These are phyloP conservation scores for Penicillium coffeae DNA, from an alignment of 495 filamentous ascomycete species.

Conservation along the genomic window DNA sequence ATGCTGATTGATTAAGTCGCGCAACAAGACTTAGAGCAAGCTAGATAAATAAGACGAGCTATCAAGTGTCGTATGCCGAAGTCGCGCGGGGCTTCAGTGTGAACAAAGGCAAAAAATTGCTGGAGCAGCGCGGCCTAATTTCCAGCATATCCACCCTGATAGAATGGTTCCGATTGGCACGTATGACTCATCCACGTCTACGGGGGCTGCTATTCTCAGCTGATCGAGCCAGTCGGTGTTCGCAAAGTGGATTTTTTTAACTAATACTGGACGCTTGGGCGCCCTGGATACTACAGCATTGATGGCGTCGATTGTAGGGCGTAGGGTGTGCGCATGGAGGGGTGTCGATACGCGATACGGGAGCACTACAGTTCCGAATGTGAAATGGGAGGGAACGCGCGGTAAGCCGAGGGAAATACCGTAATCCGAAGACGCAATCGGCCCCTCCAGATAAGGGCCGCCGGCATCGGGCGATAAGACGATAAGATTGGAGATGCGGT, in stretches of 20 bases:
- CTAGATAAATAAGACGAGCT: not conserved
- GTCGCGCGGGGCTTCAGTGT: not conserved
- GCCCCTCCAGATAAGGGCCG: constrained; percentile 41
- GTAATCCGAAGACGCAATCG: constrained; percentile 1
- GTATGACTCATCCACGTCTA: constrained; percentile 26
- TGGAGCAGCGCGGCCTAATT: constrained; percentile 12
- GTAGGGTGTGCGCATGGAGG: constrained; percentile 12
- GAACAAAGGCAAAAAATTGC: constrained; percentile 10
- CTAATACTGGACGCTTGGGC: constrained; percentile 26
- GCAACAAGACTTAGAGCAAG: too few species aligned
- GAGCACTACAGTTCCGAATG: too few species aligned
- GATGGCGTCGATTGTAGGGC: constrained; percentile 11
- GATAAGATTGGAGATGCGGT: constrained; percentile 18
- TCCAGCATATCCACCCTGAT: constrained; percentile 17
- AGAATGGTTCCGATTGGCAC: constrained; percentile 8
- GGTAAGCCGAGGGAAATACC: constrained; percentile 2
- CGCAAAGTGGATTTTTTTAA: constrained; percentile 27
- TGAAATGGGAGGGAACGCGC: too few species aligned
- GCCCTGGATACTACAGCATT: not conserved
- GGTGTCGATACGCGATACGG: constrained; percentile 2
- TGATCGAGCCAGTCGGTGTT: not conserved
- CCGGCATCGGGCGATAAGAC: constrained; percentile 40
- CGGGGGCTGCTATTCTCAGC: not conserved
- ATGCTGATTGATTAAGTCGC: not conserved
- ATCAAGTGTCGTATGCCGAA: not conserved